Evolutionary conservation across 345 rosid species (phyloP).

Genomic region (Lepidium didymum): DNA sequence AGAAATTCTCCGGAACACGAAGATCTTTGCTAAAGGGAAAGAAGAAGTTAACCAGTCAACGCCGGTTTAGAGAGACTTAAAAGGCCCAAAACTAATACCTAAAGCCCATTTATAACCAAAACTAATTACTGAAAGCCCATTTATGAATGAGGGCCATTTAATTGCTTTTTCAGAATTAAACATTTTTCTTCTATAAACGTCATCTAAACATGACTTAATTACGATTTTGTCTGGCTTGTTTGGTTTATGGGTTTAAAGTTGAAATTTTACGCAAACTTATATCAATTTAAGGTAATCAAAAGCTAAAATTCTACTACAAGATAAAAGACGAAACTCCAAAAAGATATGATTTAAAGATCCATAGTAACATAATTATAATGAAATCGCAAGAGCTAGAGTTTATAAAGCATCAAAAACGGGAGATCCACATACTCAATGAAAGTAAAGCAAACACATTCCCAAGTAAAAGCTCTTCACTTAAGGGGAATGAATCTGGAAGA

Average conservation of each 20-base stretch:
- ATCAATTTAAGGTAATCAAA: background rate
- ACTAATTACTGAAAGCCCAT: too few relatives aligned
- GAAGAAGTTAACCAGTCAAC: background rate
- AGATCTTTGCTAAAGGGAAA: background rate
- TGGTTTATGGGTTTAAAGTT: too few relatives aligned
- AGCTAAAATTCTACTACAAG: background rate
- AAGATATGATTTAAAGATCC: background rate
- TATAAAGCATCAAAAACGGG: constrained; percentile 2
- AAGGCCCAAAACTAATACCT: background rate
- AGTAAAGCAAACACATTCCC: background rate
- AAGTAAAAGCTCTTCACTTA: constrained; percentile 37
- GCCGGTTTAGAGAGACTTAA: background rate
- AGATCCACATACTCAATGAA: constrained; percentile 8
- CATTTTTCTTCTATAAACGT: too few relatives aligned
- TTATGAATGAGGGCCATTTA: too few relatives aligned
- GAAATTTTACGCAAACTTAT: too few relatives aligned
- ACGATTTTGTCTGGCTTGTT: too few relatives aligned
- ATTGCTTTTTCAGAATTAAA: too few relatives aligned
- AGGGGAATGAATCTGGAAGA: constrained; percentile 97
- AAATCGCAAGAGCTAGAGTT: background rate
- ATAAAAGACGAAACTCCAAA: background rate
- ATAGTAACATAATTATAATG: background rate
- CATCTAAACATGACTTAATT: too few relatives aligned
- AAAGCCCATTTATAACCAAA: background rate
- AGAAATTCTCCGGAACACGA: background rate